Base-by-base conservation (phyloP, 1,284 basidiomycete genomes). In the Sanghuangporus baumii region DNA sequence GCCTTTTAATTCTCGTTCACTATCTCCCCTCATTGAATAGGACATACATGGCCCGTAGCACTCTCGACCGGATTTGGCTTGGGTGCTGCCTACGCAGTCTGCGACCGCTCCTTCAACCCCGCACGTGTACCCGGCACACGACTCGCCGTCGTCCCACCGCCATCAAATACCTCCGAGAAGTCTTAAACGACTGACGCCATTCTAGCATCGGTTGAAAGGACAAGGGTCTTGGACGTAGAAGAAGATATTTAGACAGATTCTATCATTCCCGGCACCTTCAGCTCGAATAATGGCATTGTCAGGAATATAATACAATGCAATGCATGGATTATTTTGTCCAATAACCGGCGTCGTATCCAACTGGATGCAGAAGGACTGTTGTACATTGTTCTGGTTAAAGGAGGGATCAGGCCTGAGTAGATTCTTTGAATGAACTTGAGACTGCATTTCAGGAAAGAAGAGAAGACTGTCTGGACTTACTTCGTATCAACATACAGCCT, bases 31-130 rank as follows among this genome's bases (percentile, higher is more conserved):
- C 46, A n/a, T 65, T 36, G 37, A 60, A 65, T 65, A 98, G 96
- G 96, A 80, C 93, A 96, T 68, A 92, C 91, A 72, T 98, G 95
- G 93, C 96, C 96, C 26, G 91, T 98, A 66, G 91, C 94, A 65
- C 86, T 98, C 63, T 85, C 92, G 6, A 94, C 95, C 20, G 96
- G 96, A 66, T 97, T 93, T 73, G 94, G 92, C 54, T 81, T 87
- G 55, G 93, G 93, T 65, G 87, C 88, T 62, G 93, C 93, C 54
- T 96, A 96, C 76, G 93, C 93, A 36, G 93, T 98, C 84, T 98
- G 95, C 79, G 94, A 98, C 80, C 89, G 93, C 67, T 91, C 92
- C 23, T 96, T 98, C 84, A 96, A 96, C 80, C 93, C 94, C 18
- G 90, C 95, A 66, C 86, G 94, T 71, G 87, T 96, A 73, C 91